Evolutionary conservation across 2,329 filamentous ascomycete genomes (phyloP).

Genomic region (Fusarium sp.): DNA sequence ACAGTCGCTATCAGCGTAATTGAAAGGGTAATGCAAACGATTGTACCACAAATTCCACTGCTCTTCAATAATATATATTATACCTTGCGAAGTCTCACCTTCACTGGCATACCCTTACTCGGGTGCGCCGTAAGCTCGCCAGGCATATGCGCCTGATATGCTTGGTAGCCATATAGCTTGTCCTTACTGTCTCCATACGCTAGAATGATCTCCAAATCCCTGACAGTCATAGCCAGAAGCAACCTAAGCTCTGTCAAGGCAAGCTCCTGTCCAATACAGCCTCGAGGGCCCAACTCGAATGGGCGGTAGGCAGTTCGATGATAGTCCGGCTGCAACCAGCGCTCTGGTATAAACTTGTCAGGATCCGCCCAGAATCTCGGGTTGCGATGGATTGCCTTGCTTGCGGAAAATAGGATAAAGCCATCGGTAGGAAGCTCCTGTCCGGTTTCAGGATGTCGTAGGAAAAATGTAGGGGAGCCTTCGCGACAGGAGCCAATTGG

Average conservation of each 20-base stretch:
- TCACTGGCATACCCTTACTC: constrained; percentile 2
- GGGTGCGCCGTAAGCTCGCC: constrained; percentile 9
- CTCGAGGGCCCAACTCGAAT: not conserved
- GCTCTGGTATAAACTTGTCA: not conserved
- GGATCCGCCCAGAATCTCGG: not conserved
- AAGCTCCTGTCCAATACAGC: constrained; percentile 12
- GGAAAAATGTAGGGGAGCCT: constrained; percentile 3
- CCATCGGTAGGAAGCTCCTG: constrained; percentile 1
- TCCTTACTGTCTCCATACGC: not conserved
- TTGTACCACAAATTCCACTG: not conserved
- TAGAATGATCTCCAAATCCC: constrained; percentile 9
- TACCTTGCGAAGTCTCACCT: not conserved
- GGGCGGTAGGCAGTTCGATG: constrained; percentile 2
- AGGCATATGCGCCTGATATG: not conserved
- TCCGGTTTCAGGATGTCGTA: not conserved
- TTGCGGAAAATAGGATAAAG: constrained; percentile 10
- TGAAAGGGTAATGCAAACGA: too few species aligned
- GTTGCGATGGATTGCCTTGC: constrained; percentile 1
- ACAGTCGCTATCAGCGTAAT: too few species aligned
- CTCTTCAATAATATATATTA: not conserved
- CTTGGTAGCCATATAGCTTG: not conserved
- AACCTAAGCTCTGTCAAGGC: not conserved
- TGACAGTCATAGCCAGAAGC: not conserved
- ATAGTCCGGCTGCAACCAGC: not conserved
- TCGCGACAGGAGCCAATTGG: not conserved